These are phyloP conservation scores for Tulasnella calospora DNA, from an alignment of 768 basidiomycete genomes.

Conservation along the genomic window DNA sequence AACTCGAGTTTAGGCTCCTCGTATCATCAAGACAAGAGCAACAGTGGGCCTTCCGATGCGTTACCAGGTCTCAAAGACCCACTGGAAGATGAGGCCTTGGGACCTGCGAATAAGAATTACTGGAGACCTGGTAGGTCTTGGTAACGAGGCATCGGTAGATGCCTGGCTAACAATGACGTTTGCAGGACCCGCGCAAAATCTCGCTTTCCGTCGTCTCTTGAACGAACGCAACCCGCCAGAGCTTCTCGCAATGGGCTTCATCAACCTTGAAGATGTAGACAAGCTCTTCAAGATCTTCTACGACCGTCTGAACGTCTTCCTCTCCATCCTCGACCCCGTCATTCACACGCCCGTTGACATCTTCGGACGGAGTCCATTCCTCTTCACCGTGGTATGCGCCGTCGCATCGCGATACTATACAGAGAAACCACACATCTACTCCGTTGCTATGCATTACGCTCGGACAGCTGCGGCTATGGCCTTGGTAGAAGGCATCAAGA, in stretches of 20 bases:
- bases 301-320: slow-evolving; percentile 65
- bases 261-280: slow-evolving; percentile 72
- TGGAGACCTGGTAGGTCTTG: slow-evolving; percentile 63
- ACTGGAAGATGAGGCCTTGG: slow-evolving; percentile 41
- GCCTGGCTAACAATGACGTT: neutral
- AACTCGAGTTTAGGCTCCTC: slow-evolving; percentile 15
- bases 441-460: slow-evolving; percentile 84
- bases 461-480: slow-evolving; percentile 76
- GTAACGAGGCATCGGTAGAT: neutral
- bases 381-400: slow-evolving; percentile 91
- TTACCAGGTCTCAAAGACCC: slow-evolving; percentile 37
- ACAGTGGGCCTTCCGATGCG: slow-evolving; percentile 35
- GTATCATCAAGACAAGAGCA: slow-evolving; percentile 9
- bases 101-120: slow-evolving; percentile 73
- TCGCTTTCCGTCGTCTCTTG: slow-evolving; percentile 31
- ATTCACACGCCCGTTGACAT: slow-evolving; percentile 68
- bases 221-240: slow-evolving; percentile 80
- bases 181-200: slow-evolving; percentile 41
- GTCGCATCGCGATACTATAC: slow-evolving; percentile 75
- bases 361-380: slow-evolving; percentile 79
- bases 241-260: slow-evolving; percentile 73
- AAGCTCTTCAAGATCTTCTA: slow-evolving; percentile 82
- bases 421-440: slow-evolving; percentile 78
- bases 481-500: slow-evolving; percentile 78
- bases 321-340: slow-evolving; percentile 73